Conservation (phyloP, 345 rosid genomes). For the Aethionema arabicum region DNA sequence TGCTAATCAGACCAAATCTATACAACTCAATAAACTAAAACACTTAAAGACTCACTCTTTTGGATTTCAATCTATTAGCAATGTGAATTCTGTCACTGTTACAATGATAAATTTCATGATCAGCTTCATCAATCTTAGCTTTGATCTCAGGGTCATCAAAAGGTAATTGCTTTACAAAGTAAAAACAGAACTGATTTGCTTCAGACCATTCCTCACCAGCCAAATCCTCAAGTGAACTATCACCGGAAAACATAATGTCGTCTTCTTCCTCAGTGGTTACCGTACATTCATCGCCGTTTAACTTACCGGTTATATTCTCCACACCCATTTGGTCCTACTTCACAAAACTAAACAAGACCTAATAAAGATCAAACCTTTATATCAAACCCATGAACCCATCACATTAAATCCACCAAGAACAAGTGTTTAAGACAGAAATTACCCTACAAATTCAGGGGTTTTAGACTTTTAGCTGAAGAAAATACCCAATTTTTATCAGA, state of each 20-base stretch:
- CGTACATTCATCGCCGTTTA: constrained; percentile 19
- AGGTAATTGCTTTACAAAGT: constrained; percentile 51
- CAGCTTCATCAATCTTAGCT: constrained; percentile 61
- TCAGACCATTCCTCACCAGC: constrained; percentile 70
- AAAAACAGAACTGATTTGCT: constrained; percentile 53
- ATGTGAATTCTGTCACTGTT: constrained; percentile 49
- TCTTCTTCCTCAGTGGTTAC: constrained; percentile 41
- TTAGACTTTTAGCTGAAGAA: too few species aligned
- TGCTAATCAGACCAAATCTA: constrained; percentile 7
- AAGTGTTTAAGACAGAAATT: too few species aligned
- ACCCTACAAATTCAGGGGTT: too few species aligned
- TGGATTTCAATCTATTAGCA: constrained; percentile 45
- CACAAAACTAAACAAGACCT: constrained; percentile 12
- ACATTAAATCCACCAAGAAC: not conserved
- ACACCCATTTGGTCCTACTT: constrained; percentile 26
- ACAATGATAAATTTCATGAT: constrained; percentile 53
- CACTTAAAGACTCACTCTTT: constrained; percentile 43
- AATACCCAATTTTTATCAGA: too few species aligned
- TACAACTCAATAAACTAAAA: constrained; percentile 11
- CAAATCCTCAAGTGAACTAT: constrained; percentile 48
- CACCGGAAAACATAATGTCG: constrained; percentile 42
- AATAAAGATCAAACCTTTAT: constrained; percentile 16
- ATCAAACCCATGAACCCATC: constrained; percentile 1
- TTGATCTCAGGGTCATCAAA: constrained; percentile 70
- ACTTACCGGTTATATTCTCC: constrained; percentile 20